Evolutionary conservation across 345 rosid genomes (phyloP), one percentile per base, ranked within the genome.

Genomic region (Brassica cretica): DNA sequence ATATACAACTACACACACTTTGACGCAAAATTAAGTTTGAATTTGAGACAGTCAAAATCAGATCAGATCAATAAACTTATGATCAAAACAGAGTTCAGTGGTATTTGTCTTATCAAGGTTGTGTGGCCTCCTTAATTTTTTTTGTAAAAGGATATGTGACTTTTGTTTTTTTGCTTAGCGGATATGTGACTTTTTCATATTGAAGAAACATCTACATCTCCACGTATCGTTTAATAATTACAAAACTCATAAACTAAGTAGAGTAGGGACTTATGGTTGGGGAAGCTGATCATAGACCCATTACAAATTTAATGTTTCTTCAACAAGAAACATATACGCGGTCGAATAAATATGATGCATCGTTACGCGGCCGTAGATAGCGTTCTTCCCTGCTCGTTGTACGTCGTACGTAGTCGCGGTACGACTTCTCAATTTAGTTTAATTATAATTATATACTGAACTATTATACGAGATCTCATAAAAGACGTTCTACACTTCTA

Each of bases 261-360:
- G 60, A 78, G 59, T 39, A 27, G 51, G 44, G 74, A 68, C 49
- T 73, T 68, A 37, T 68, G 63, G 78, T 79, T 73, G 82, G 65
- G 64, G 65, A 67, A 46, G 55, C 51, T 73, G 27, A 73, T 73
- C 70, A 68, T 61, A 67, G 70, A 73, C 74, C 24, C 24, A 49
- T 73, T 78, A 74, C 44, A 73, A 73, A 79, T 66, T 79, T 25
- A 78, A 67, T 73, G 70, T 32, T 32, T 32, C 56, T 73, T 8
- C 78, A 79, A 73, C 78, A 35, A 79, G 74, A 79, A 68, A 72
- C 73, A 67, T 67, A 49, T 61, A 78, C 82, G 78, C 82, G 82
- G 82, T 78, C 46, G 70, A 78, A 73, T 73, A 67, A 73, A 73
- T 73, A 61, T 67, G 60, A 30, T 72, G 39, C 76, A 71, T 77